A percentile compares a stretch with the other conserved stretches of the same genome.
These are phyloP conservation scores for Euphorbia celastroides DNA, from an alignment of 441 rosid genomes.

Conservation along the genomic window DNA sequence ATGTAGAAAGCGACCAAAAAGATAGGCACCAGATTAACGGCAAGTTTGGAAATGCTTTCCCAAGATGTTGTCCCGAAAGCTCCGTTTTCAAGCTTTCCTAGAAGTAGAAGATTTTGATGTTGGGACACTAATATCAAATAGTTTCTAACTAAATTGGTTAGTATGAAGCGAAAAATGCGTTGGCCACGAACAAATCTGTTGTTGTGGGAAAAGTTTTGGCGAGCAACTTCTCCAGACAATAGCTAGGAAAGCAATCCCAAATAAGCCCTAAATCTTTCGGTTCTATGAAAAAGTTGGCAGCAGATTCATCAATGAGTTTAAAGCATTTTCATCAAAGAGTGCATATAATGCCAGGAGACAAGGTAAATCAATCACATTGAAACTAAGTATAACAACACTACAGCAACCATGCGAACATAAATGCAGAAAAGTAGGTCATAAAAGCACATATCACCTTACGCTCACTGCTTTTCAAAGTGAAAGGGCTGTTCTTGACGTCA, in stretches of 20 bases:
- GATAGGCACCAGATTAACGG: neutral
- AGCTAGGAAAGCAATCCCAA: too few species aligned
- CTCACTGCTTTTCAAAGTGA: slow-evolving; percentile 73
- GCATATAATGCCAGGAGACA: slow-evolving; percentile 2
- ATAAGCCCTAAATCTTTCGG: neutral
- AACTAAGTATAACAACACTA: neutral
- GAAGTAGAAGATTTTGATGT: too few species aligned
- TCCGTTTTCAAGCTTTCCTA: too few species aligned
- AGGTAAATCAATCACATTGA: neutral
- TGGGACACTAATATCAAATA: too few species aligned
- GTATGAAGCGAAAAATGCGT: too few species aligned
- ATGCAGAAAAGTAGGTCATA: slow-evolving; percentile 7
- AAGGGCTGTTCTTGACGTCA: slow-evolving; percentile 58
- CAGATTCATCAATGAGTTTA: neutral
- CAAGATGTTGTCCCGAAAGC: too few species aligned
- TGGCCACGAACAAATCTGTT: too few species aligned
- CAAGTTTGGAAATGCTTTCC: too few species aligned
- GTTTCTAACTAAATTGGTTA: too few species aligned
- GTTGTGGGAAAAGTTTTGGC: too few species aligned
- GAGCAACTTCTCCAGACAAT: too few species aligned
- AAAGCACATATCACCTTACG: slow-evolving; percentile 62
- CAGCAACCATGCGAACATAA: neutral
- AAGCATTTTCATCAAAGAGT: neutral
- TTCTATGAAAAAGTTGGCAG: neutral
- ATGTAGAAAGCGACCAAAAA: neutral